These are phyloP conservation scores for Russula compacta DNA, from an alignment of 768 basidiomycete genomes.

Conservation along the genomic window DNA sequence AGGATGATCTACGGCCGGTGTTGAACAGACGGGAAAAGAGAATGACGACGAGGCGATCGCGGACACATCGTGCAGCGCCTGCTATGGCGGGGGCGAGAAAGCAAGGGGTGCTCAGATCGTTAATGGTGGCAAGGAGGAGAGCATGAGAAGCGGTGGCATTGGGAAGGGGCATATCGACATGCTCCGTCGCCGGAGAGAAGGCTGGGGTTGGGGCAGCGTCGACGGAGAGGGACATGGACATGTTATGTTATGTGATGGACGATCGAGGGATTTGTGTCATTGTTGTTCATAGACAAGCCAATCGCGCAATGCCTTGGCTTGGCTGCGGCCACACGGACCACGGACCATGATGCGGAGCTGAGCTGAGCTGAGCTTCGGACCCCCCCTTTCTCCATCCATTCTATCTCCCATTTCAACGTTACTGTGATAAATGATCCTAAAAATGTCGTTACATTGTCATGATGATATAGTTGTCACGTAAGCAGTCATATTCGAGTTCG, in stretches of 20 bases:
- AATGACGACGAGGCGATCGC: constrained; percentile 47
- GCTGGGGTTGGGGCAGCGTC: not conserved
- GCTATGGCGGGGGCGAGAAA: constrained; percentile 49
- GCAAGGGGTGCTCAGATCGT: constrained; percentile 41
- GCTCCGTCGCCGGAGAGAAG: not conserved
- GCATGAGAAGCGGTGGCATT: constrained; percentile 19
- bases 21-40: constrained; percentile 58
- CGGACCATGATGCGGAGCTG: too few species aligned
- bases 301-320: too few species aligned
- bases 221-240: not conserved
- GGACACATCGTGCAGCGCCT: constrained; percentile 39
- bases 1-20: constrained; percentile 13
- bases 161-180: constrained; percentile 18
- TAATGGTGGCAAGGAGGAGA: constrained; percentile 48
- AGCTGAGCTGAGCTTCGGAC: too few species aligned
- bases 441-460: not conserved
- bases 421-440: not conserved
- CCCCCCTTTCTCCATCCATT: too few species aligned
- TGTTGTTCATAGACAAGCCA: not conserved
- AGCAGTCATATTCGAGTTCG: constrained; percentile 40
- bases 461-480: not conserved
- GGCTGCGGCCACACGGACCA: too few species aligned
- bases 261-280: constrained; percentile 13
- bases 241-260: constrained; percentile 9
- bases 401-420: too few species aligned